A percentile compares a stretch with the other conserved stretches of the same genome.
These are phyloP conservation scores for Suillus luteus DNA, from an alignment of 768 basidiomycete species.

Conservation along the genomic window DNA sequence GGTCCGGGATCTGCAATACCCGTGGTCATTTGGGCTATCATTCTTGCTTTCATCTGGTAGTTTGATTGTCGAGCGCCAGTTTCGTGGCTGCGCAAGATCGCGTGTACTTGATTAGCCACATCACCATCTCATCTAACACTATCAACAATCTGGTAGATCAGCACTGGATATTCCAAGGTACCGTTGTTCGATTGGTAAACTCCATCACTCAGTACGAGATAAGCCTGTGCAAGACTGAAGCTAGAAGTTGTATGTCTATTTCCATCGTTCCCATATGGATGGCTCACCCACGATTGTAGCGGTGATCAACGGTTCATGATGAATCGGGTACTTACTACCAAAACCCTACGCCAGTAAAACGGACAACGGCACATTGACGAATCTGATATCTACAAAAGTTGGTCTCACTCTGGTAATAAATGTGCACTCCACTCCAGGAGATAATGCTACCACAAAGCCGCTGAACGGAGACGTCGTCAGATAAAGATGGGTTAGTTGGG, in stretches of 20 bases:
- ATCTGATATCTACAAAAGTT: not conserved
- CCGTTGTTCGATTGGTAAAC: not conserved
- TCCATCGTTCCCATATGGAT: not conserved
- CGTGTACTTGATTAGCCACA: not conserved
- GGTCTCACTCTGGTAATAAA: not conserved
- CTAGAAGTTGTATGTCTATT: not conserved
- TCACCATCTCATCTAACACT: conserved; percentile 1
- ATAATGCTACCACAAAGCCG: not conserved
- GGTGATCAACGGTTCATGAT: not conserved
- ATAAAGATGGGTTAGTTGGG: not conserved
- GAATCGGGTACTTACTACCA: no score
- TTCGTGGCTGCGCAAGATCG: not conserved
- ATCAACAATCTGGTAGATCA: not conserved
- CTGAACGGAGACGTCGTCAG: not conserved
- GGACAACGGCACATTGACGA: not conserved
- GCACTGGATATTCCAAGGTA: not conserved
- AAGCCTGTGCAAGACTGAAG: not conserved
- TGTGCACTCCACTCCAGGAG: not conserved
- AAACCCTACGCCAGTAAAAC: not conserved
- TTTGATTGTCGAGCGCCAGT: not conserved
- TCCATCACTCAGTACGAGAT: not conserved
- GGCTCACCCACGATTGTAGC: not conserved
- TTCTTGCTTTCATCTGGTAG: not conserved
- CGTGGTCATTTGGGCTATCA: not conserved
- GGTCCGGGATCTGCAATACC: not conserved